A percentile compares a stretch with the other conserved stretches of the same genome.
Evolutionary conservation across 192 early-diverging fungal genomes (phyloP).

Genomic region (Gonapodya sp.): DNA sequence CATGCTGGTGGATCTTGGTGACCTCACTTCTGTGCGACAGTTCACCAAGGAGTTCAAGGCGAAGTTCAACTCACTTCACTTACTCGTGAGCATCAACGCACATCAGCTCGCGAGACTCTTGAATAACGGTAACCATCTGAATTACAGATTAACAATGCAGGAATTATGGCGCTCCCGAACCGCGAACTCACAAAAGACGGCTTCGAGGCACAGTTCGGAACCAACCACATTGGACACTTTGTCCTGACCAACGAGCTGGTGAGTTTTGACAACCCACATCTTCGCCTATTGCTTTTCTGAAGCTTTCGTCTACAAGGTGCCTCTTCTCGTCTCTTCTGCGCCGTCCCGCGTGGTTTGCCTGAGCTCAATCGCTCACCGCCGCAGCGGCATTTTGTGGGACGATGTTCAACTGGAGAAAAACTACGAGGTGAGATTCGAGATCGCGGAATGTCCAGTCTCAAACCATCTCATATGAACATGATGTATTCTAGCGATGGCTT

Average conservation of each 20-base stretch:
- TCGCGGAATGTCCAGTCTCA: neutral
- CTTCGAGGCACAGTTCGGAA: conserved; percentile 9
- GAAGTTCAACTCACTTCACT: conserved; percentile 5
- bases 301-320: neutral
- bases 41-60: neutral
- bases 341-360: neutral
- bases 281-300: neutral
- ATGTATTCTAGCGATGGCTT: neutral
- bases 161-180: neutral
- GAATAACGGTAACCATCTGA: neutral
- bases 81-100: neutral
- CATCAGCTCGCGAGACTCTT: neutral
- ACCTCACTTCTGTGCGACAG: neutral
- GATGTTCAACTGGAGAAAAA: neutral
- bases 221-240: conserved; percentile 1
- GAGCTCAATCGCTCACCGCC: neutral
- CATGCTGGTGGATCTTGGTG: neutral
- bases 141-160: conserved; percentile 4
- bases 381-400: conserved; percentile 2
- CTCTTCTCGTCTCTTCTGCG: neutral
- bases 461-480: neutral
- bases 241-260: conserved; percentile 1
- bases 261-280: neutral
- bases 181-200: neutral
- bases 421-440: conserved; percentile 3